These are phyloP conservation scores for Cutaneotrichosporon mucoides DNA, from an alignment of 1,284 basidiomycete species.

Conservation along the genomic window DNA sequence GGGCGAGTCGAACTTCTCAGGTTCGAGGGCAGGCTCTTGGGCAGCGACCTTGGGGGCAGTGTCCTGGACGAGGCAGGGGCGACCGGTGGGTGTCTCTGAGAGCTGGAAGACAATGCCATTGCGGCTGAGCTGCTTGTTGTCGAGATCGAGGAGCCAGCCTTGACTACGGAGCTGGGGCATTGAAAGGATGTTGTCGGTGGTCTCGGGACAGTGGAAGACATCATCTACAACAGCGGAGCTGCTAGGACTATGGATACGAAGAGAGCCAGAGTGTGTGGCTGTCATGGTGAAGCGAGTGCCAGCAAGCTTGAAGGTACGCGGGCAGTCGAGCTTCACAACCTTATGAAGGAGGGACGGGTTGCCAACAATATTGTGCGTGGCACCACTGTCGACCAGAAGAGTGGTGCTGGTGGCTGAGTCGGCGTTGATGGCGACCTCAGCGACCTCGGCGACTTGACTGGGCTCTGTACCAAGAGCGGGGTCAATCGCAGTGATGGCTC, in stretches of 20 bases:
- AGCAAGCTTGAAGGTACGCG: not conserved
- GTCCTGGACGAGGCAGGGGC: not conserved
- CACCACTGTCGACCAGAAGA: slow-evolving; percentile 3
- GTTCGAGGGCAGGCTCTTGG: not conserved
- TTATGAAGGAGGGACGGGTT: not conserved
- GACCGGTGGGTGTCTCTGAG: not conserved
- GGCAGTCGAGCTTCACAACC: not conserved
- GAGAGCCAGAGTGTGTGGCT: not conserved
- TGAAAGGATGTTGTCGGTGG: slow-evolving; percentile 1
- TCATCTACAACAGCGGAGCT: not conserved
- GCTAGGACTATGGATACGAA: not conserved
- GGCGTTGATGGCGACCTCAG: not conserved
- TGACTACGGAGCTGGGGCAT: not conserved
- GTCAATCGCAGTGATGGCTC: not conserved
- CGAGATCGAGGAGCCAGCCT: slow-evolving; percentile 2
- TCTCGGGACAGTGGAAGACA: slow-evolving; percentile 1
- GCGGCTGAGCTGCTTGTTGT: not conserved
- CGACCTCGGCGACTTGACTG: not conserved
- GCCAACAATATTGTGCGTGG: slow-evolving; percentile 4
- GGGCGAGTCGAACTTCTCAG: not conserved
- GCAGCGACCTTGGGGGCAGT: not conserved
- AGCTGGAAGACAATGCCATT: not conserved
- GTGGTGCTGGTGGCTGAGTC: not conserved
- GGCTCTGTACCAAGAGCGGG: not conserved
- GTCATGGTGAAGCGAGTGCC: slow-evolving; percentile 1